Evolutionary conservation across 768 basidiomycete genomes (phyloP).

Genomic region (Macrolepiota fuliginosa): DNA sequence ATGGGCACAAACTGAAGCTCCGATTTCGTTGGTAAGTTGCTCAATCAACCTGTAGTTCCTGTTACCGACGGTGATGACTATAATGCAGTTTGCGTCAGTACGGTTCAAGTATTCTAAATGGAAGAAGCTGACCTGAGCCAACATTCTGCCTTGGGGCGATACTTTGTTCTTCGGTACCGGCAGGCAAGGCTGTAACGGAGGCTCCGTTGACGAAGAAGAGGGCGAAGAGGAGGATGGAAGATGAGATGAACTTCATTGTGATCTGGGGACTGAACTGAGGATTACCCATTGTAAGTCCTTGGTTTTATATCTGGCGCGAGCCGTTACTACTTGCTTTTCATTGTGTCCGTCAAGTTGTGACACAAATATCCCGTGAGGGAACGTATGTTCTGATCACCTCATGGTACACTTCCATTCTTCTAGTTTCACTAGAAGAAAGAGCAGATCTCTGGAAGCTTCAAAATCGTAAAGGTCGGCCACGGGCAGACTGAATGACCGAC

Average conservation of each 20-base stretch:
- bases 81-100: not conserved
- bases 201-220: not conserved
- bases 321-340: too few species aligned
- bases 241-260: not conserved
- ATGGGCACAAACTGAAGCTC: not conserved
- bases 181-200: not conserved
- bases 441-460: too few species aligned
- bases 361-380: too few species aligned
- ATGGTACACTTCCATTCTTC: too few species aligned
- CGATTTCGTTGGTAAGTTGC: not conserved
- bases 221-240: not conserved
- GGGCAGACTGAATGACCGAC: too few species aligned
- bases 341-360: too few species aligned
- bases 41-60: not conserved
- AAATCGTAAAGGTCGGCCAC: too few species aligned
- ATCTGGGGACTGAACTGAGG: not conserved
- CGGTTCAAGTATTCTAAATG: not conserved
- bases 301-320: not conserved
- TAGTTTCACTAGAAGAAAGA: too few species aligned
- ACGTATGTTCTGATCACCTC: too few species aligned
- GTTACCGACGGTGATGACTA: not conserved
- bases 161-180: not conserved
- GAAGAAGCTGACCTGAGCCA: not conserved
- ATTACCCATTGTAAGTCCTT: not conserved
- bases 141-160: not conserved